Percentiles rank a stretch among this genome's conserved stretches.
Conservation (phyloP, 140 eudicot species). For the Flaveria floridana region DNA sequence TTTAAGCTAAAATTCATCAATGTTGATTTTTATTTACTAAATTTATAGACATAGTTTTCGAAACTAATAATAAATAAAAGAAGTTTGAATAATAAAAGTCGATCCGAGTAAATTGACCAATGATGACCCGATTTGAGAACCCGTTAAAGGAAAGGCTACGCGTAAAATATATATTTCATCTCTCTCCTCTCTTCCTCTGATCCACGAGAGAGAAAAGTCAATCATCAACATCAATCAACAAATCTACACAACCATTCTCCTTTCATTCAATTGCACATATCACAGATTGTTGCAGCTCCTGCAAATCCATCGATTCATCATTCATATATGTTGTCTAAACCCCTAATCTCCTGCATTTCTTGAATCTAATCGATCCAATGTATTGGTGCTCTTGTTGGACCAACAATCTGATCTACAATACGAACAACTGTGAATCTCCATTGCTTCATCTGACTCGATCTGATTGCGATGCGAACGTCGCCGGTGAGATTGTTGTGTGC, state of each 20-base stretch:
- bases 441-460: slow-evolving; percentile 8
- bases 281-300: slow-evolving; percentile 9
- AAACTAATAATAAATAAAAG: not conserved
- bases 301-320: slow-evolving; percentile 17
- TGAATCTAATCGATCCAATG: slow-evolving; percentile 30
- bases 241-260: slow-evolving; percentile 26
- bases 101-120: slow-evolving; percentile 28
- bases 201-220: slow-evolving; percentile 33
- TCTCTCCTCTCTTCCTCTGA: slow-evolving; percentile 22
- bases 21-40: too few relatives aligned
- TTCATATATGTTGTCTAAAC: slow-evolving; percentile 17
- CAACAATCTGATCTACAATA: slow-evolving; percentile 5
- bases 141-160: slow-evolving; percentile 20
- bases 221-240: slow-evolving; percentile 25
- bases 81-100: slow-evolving; percentile 5
- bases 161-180: slow-evolving; percentile 14
- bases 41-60: too few relatives aligned
- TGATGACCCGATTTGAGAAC: slow-evolving; percentile 19
- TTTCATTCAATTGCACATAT: slow-evolving; percentile 20
- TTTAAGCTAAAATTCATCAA: too few relatives aligned
- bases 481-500: slow-evolving; percentile 13
- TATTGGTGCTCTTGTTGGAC: not conserved
- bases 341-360: slow-evolving; percentile 17
- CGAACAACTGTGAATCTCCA: slow-evolving; percentile 4
- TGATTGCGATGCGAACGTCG: slow-evolving; percentile 20